A percentile compares a stretch with the other conserved stretches of the same genome.
Evolutionary conservation across 495 filamentous ascomycete genomes (phyloP).

Genomic region (Elasticomyces elasticus): DNA sequence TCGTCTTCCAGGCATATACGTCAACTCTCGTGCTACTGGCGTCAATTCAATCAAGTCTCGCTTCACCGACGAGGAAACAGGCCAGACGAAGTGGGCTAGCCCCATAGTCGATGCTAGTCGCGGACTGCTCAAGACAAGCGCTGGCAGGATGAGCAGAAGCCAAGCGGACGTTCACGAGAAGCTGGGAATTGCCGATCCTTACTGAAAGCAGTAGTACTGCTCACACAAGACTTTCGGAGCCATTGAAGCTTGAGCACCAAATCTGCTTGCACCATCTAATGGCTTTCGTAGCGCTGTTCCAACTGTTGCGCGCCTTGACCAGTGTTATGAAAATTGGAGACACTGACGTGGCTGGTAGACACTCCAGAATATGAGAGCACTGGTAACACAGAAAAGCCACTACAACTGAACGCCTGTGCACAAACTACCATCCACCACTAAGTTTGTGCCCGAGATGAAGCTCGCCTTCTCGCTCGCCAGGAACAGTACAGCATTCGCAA

Average conservation of each 20-base stretch:
- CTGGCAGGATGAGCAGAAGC: slow-evolving; percentile 15
- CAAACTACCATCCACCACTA: slow-evolving; percentile 14
- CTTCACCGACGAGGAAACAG: background rate
- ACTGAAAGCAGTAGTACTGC: too few relatives aligned
- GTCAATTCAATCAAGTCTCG: background rate
- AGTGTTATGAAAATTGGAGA: too few relatives aligned
- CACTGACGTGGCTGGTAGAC: too few relatives aligned
- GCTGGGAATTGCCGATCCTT: too few relatives aligned
- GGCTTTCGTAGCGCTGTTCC: too few relatives aligned
- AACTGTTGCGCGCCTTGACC: too few relatives aligned
- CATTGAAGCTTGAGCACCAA: too few relatives aligned
- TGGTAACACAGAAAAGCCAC: background rate
- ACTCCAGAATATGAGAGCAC: background rate
- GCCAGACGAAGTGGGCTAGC: slow-evolving; percentile 14
- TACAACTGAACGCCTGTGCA: slow-evolving; percentile 19
- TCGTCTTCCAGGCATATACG: too few relatives aligned
- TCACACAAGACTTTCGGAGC: too few relatives aligned
- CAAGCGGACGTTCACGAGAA: too few relatives aligned
- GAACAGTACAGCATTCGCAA: slow-evolving; percentile 19
- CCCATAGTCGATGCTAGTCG: slow-evolving; percentile 22
- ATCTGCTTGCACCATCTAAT: too few relatives aligned
- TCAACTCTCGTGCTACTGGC: background rate
- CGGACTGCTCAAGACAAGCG: slow-evolving; percentile 11
- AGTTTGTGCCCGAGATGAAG: slow-evolving; percentile 13
- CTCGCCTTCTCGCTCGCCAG: slow-evolving; percentile 16